phyloP scores from a whole-genome alignment of 2,329 filamentous ascomycete species.

The Plenodomus tracheiphilus region DNA sequence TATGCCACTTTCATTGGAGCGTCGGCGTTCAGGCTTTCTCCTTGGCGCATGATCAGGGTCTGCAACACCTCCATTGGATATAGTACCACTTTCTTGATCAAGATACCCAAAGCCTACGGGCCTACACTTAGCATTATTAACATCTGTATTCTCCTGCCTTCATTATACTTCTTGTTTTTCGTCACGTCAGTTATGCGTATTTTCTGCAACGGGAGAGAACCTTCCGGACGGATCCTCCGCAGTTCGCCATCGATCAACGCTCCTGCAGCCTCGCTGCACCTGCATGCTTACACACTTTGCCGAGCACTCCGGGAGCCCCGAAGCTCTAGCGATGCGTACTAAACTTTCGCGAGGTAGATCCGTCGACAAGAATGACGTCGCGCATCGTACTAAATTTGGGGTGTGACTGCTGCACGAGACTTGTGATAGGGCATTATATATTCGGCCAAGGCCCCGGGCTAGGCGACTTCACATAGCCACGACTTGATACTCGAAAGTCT shows the following conservation, averaged over 20 bases:
- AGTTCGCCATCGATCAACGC: constrained; percentile 12
- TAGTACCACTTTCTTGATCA: not conserved
- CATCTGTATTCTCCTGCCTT: not conserved
- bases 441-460: constrained; percentile 12
- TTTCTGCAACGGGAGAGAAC: constrained; percentile 1
- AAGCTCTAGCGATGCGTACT: constrained; percentile 18
- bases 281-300: constrained; percentile 21
- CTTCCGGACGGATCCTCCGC: constrained; percentile 3
- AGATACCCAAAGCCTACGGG: not conserved
- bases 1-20: not conserved
- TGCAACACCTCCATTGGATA: not conserved
- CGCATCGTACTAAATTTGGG: constrained; percentile 7
- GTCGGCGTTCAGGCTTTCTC: constrained; percentile 12
- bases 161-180: not conserved
- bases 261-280: constrained; percentile 12
- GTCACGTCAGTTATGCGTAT: constrained; percentile 1
- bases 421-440: constrained; percentile 12
- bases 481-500: not conserved
- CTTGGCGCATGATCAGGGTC: constrained; percentile 1
- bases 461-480: not conserved
- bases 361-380: constrained; percentile 34
- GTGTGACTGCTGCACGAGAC: constrained; percentile 34
- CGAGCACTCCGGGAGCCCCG: constrained; percentile 29
- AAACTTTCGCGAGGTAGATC: constrained; percentile 17
- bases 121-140: not conserved